A percentile compares a stretch with the other conserved stretches of the same genome.
Conservation (phyloP, 2,329 filamentous ascomycete species). For the Colletotrichum lini region DNA sequence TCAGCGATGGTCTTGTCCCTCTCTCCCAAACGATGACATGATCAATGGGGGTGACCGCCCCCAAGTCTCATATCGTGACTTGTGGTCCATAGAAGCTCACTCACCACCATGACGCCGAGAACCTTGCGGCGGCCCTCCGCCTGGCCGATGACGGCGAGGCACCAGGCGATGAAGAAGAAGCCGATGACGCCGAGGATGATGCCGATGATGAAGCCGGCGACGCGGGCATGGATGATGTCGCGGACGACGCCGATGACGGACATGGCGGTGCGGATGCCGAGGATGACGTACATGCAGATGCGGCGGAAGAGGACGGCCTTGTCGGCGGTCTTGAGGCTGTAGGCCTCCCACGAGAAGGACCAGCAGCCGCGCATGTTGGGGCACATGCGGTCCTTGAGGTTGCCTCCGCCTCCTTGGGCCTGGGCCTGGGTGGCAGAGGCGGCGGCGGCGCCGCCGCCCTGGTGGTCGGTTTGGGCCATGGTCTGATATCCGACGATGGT, state of each 20-base stretch:
- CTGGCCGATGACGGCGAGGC: conserved; percentile 33
- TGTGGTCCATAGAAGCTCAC: background rate
- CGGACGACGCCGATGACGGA: conserved; percentile 24
- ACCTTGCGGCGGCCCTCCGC: conserved; percentile 35
- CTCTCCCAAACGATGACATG: too few species aligned
- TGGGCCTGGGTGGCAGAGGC: background rate
- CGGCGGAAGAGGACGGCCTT: conserved; percentile 26
- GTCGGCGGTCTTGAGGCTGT: conserved; percentile 32
- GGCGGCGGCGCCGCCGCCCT: background rate
- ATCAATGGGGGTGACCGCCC: too few species aligned
- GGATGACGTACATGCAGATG: conserved; percentile 37
- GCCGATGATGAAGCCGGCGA: conserved; percentile 25
- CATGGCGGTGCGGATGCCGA: conserved; percentile 29
- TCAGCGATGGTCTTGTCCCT: background rate
- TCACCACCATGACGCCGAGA: conserved; percentile 33
- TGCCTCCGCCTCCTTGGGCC: background rate
- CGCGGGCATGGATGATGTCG: background rate
- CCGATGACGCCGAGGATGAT: conserved; percentile 25
- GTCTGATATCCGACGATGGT: background rate
- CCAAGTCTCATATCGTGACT: too few species aligned
- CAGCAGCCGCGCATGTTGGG: conserved; percentile 38
- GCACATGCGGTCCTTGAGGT: conserved; percentile 22
- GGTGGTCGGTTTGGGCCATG: background rate
- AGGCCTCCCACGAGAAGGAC: conserved; percentile 37
- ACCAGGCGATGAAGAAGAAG: conserved; percentile 37